Percentiles rank a stretch among this genome's conserved stretches.
These are phyloP conservation scores for Sugiyamaella neomexicana DNA, from an alignment of 1,139 yeast genomes.

Conservation along the genomic window DNA sequence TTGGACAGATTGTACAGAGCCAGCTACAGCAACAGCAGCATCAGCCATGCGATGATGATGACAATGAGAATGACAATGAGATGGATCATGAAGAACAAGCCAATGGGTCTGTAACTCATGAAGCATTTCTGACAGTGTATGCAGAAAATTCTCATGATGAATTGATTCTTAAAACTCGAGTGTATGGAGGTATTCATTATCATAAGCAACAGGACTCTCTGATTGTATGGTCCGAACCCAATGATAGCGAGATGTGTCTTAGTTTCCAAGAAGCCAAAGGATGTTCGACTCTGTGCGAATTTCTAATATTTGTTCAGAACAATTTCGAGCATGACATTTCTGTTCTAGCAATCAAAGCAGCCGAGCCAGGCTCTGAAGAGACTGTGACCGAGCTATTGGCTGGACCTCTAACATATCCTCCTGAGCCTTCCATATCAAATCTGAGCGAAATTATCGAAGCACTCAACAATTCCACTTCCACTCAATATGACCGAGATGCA, in stretches of 20 bases:
- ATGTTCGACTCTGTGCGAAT: constrained; percentile 80
- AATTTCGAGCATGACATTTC: constrained; percentile 67
- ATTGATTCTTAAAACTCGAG: constrained; percentile 59
- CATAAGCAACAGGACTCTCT: constrained; percentile 94
- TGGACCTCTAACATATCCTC: constrained; percentile 75
- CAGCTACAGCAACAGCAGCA: background rate
- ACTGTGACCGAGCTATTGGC: constrained; percentile 74
- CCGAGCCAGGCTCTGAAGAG: constrained; percentile 40
- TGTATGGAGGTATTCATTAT: constrained; percentile 77
- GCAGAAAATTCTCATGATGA: constrained; percentile 66
- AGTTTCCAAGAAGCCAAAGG: constrained; percentile 93
- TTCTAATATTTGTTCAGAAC: constrained; percentile 68
- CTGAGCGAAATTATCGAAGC: constrained; percentile 50
- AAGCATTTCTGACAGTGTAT: constrained; percentile 68
- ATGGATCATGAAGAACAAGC: constrained; percentile 12
- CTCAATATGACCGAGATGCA: constrained; percentile 39
- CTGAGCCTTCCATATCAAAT: constrained; percentile 48
- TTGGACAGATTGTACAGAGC: constrained; percentile 56
- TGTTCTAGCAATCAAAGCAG: constrained; percentile 67
- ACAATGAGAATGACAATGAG: constrained; percentile 8
- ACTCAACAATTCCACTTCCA: constrained; percentile 34
- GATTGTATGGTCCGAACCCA: constrained; percentile 87
- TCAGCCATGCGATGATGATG: background rate
- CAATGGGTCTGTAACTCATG: constrained; percentile 25
- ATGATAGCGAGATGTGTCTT: constrained; percentile 80